Conservation (phyloP, 129 eudicot genomes). For the Centella asiatica region DNA sequence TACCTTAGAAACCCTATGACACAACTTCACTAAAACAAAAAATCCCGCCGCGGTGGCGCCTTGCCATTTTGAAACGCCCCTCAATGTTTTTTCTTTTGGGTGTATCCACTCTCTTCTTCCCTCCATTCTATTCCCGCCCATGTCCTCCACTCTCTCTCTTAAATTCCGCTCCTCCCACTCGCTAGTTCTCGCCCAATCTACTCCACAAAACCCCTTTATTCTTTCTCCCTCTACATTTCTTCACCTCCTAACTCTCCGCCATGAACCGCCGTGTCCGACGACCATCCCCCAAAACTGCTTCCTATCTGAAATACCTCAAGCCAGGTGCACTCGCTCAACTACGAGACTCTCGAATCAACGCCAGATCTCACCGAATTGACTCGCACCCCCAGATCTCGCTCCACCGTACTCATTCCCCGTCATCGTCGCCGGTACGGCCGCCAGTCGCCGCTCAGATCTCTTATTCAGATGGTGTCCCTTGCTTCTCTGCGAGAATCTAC, state of each 20-base stretch:
- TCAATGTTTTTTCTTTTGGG: not conserved
- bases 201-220: not conserved
- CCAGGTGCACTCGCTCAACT: constrained; percentile 67
- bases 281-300: constrained; percentile 10
- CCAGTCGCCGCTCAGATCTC: not conserved
- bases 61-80: constrained; percentile 25
- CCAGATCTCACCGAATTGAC: constrained; percentile 29
- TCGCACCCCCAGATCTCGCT: constrained; percentile 30
- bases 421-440: constrained; percentile 2
- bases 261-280: constrained; percentile 35
- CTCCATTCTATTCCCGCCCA: constrained; percentile 51
- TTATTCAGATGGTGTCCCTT: constrained; percentile 28
- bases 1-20: no score
- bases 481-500: constrained; percentile 26
- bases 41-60: constrained; percentile 39
- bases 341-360: constrained; percentile 42
- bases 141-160: constrained; percentile 7
- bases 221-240: constrained; percentile 2
- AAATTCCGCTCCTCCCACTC: constrained; percentile 17
- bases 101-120: constrained; percentile 16
- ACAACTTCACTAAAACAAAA: not conserved
- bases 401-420: constrained; percentile 1
- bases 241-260: not conserved
- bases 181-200: no score
- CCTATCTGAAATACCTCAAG: constrained; percentile 44